A percentile compares a stretch with the other conserved stretches of the same genome.
Conservation (phyloP, 805 yeast species). For the Suhomyces faveliae region DNA sequence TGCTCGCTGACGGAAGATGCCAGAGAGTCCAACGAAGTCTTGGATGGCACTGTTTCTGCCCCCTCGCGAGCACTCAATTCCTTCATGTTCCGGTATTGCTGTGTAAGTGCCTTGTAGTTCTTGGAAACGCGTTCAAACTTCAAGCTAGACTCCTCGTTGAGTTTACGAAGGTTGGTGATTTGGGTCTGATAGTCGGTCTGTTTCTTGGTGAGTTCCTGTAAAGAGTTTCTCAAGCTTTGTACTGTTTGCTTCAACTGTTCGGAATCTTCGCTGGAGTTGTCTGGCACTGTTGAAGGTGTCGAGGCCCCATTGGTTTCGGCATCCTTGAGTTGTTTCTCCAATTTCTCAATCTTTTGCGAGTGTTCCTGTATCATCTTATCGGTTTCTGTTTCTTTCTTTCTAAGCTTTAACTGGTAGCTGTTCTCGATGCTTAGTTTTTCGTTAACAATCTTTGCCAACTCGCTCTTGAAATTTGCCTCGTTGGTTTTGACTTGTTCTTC, state of each 20-base stretch:
- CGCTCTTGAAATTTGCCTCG: slow-evolving; percentile 54
- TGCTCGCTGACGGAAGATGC: not conserved
- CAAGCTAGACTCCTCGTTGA: slow-evolving; percentile 65
- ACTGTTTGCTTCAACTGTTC: slow-evolving; percentile 30
- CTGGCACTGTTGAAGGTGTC: slow-evolving; percentile 6
- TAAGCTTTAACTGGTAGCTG: slow-evolving; percentile 44
- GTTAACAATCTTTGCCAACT: slow-evolving; percentile 50
- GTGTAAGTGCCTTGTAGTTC: slow-evolving; percentile 63
- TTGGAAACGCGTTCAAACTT: slow-evolving; percentile 69
- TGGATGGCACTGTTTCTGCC: not conserved
- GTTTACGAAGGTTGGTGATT: slow-evolving; percentile 52
- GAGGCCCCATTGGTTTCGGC: not conserved
- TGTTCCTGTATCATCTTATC: slow-evolving; percentile 52
- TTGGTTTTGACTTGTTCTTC: slow-evolving; percentile 57
- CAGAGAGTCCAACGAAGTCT: not conserved
- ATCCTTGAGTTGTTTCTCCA: slow-evolving; percentile 31
- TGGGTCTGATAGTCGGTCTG: slow-evolving; percentile 55
- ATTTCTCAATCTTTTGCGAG: slow-evolving; percentile 36
- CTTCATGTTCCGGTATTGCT: slow-evolving; percentile 51
- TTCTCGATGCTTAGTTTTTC: slow-evolving; percentile 62
- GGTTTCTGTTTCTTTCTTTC: slow-evolving; percentile 61
- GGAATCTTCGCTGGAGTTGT: not conserved
- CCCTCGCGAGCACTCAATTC: slow-evolving; percentile 15
- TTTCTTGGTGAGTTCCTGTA: slow-evolving; percentile 50
- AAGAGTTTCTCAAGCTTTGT: slow-evolving; percentile 50